Evolutionary conservation across 257 asterid genomes (phyloP).

Genomic region (Solanum bulbocastanum): DNA sequence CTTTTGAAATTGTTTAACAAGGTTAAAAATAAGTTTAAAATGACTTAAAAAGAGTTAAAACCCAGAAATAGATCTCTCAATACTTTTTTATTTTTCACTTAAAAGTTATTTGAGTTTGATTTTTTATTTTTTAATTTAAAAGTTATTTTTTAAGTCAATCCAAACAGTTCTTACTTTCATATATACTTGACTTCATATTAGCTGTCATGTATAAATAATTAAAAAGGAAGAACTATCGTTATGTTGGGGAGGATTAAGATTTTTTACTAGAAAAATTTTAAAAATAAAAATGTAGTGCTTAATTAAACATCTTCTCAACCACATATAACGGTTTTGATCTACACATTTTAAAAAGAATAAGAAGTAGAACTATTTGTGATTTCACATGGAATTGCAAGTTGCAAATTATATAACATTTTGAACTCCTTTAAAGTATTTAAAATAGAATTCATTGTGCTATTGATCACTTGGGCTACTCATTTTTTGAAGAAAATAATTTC

Average conservation of each 20-base stretch:
- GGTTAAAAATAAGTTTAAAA: too few relatives aligned
- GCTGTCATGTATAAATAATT: neutral
- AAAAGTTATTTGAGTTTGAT: too few relatives aligned
- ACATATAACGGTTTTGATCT: neutral
- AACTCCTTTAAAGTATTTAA: too few relatives aligned
- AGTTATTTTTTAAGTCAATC: too few relatives aligned
- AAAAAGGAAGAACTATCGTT: neutral
- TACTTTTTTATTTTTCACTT: too few relatives aligned
- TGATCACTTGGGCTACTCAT: too few relatives aligned
- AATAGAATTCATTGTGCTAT: too few relatives aligned
- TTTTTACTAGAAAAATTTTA: too few relatives aligned
- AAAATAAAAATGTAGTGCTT: neutral
- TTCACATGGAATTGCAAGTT: neutral
- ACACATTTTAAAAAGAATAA: neutral
- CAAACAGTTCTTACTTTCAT: neutral
- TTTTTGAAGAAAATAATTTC: too few relatives aligned
- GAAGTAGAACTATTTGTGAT: neutral
- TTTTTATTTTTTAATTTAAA: too few relatives aligned
- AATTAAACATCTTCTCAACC: neutral
- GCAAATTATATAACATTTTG: neutral
- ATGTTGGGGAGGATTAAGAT: neutral
- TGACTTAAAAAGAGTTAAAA: too few relatives aligned
- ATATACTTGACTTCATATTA: neutral
- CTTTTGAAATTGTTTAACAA: too few relatives aligned
- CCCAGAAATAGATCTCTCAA: rapidly evolving